Percentiles rank a stretch among this genome's conserved stretches.
Conservation (phyloP, 495 filamentous ascomycete species). For the Margaritispora aquatica region DNA sequence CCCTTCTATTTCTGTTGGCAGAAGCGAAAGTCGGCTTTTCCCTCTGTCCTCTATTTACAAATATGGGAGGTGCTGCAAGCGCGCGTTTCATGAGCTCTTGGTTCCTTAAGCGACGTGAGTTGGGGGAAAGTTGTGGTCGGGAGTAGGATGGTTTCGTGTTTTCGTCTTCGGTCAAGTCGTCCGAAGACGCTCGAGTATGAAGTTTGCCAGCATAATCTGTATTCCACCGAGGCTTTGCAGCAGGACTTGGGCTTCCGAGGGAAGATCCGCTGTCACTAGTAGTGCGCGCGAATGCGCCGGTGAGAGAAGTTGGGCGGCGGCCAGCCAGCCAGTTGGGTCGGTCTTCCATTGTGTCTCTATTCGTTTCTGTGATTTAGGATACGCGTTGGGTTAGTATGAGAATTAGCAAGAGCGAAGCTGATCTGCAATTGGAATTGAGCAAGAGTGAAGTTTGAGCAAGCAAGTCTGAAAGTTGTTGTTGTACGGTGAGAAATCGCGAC, state of each 20-base stretch:
- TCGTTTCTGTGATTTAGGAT: neutral
- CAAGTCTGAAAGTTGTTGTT: neutral
- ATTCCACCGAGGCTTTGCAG: neutral
- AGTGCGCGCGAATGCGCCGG: neutral
- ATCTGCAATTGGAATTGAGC: neutral
- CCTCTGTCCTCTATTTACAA: neutral
- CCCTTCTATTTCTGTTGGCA: neutral
- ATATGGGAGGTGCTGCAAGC: neutral
- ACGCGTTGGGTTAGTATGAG: neutral
- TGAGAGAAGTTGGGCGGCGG: neutral
- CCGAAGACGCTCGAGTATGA: neutral
- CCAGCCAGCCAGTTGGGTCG: neutral
- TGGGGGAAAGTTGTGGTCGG: neutral
- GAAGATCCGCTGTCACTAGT: neutral
- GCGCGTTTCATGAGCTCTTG: neutral
- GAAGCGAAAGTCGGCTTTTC: neutral
- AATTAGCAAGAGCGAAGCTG: too few relatives aligned
- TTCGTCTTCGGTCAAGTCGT: neutral
- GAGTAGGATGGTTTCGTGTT: neutral
- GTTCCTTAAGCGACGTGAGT: neutral
- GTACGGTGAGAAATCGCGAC: neutral
- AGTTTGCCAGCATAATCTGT: neutral
- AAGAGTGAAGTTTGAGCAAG: neutral
- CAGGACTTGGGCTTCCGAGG: slow-evolving; percentile 6
- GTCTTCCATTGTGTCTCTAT: slow-evolving; percentile 1